Evolutionary conservation across 345 rosid genomes (phyloP).

Genomic region (Lepidium didymum): DNA sequence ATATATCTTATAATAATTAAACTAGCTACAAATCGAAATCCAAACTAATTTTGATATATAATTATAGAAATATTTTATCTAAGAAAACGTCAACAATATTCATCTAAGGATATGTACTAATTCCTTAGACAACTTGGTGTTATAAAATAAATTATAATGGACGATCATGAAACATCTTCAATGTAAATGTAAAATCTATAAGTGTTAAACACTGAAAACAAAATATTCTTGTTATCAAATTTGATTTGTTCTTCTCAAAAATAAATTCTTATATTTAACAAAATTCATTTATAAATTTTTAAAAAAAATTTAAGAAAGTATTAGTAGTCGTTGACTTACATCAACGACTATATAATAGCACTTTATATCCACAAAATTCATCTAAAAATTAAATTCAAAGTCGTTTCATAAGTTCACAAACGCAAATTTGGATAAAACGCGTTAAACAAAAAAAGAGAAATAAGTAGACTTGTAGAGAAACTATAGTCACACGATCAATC

Average conservation of each 20-base stretch:
- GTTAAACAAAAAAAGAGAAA: neutral
- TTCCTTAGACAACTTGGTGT: neutral
- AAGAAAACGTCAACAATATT: too few species aligned
- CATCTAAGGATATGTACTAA: neutral
- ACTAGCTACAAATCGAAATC: too few species aligned
- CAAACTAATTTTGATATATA: too few species aligned
- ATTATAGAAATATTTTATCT: too few species aligned
- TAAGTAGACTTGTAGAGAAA: conserved; percentile 12
- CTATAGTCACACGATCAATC: conserved; percentile 9
- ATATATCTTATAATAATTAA: too few species aligned
- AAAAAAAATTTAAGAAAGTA: neutral
- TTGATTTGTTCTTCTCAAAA: conserved; percentile 1
- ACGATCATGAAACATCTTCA: neutral
- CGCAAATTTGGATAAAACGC: conserved; percentile 18
- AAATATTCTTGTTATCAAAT: neutral
- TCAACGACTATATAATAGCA: neutral
- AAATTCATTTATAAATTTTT: too few species aligned
- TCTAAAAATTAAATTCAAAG: conserved; percentile 1
- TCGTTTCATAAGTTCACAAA: neutral
- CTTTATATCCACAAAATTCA: neutral
- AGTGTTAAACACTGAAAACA: neutral
- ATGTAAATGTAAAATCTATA: neutral
- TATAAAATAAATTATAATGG: too few species aligned
- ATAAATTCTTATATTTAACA: neutral
- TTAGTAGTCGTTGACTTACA: conserved; percentile 6